Evolutionary conservation across 73 alveolate species (phyloP).

Genomic region (Paraurostyla sp.): DNA sequence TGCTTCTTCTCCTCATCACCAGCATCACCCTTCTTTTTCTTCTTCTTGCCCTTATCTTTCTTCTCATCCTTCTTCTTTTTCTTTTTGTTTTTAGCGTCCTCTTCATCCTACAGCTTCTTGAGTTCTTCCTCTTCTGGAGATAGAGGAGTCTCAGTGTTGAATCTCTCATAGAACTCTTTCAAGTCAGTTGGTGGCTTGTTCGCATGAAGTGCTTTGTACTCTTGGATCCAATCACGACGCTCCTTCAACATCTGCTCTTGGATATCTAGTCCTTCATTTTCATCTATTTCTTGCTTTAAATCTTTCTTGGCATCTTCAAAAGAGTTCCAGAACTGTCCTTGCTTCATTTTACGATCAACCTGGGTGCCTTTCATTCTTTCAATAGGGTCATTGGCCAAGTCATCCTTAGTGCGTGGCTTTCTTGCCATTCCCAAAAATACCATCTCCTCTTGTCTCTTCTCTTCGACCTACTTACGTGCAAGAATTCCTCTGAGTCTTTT

Average conservation of each 20-base stretch:
- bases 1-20: constrained; percentile 71
- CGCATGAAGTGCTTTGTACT: constrained; percentile 77
- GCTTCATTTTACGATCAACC: constrained; percentile 76
- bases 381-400: constrained; percentile 73
- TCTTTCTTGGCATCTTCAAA: constrained; percentile 82
- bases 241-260: constrained; percentile 86
- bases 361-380: constrained; percentile 63
- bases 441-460: constrained; percentile 87
- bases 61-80: constrained; percentile 85
- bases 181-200: constrained; percentile 69
- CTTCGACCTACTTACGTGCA: constrained; percentile 86
- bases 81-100: constrained; percentile 85
- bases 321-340: constrained; percentile 69
- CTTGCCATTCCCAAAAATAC: constrained; percentile 88
- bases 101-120: constrained; percentile 85
- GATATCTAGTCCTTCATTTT: constrained; percentile 93
- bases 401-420: constrained; percentile 69
- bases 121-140: constrained; percentile 84
- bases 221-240: constrained; percentile 88
- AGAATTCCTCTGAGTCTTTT: constrained; percentile 86
- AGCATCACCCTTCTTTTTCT: constrained; percentile 76
- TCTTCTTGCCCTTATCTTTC: constrained; percentile 82
- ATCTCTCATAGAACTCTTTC: constrained; percentile 73
- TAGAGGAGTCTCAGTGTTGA: constrained; percentile 71
- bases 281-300: constrained; percentile 79